Evolutionary conservation across 2,329 filamentous ascomycete genomes (phyloP), one percentile per base, ranked within the genome.

Genomic region (Hypoxylon rubiginosum): DNA sequence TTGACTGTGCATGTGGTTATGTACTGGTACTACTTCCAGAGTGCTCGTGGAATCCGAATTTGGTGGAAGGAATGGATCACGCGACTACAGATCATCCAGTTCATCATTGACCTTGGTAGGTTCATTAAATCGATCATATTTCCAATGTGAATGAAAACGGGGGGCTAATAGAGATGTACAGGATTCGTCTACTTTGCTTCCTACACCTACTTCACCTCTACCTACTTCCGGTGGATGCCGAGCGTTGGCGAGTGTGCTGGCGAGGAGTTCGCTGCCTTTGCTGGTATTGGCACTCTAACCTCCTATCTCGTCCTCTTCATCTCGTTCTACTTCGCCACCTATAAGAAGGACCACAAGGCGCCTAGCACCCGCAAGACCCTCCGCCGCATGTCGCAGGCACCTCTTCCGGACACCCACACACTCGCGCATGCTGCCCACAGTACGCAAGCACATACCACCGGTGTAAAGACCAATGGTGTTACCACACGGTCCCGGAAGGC

Each of bases 11-110:
- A 98, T 83, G 95, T 98, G 64, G 92, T 97, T 79, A 98, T 98
- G 95, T 98, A 98, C 91, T 97, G 94, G 94, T 98, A 98, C 90
- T 98, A 98, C 89, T 98, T 98, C 91, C 95, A 98, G 87, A 95
- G 93, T 78, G 94, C 95, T 59, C 94, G 95, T 74, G 96, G 96
- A 73, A 89, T 98, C 81, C 91, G 91, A 77, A 96, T 97, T 83
- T 97, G 94, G 94, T 98, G 95, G 95, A 98, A 98, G 91, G 93
- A 97, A 84, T 98, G 95, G 91, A 97, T 98, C 79, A 98, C 95
- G 74, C 92, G 94, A 78, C 91, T 97, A 78, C 95, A 98, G 83
- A 98, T 98, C 81, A 89, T 92, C 76, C 95, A 98, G 81, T 98
- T 98, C 84, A 88, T 98, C 79, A 95, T 98, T 80, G 95, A 97